Percentiles rank a stretch among this genome's conserved stretches.
phyloP scores from a whole-genome alignment of 495 filamentous ascomycete species.

The Ascodesmis nigricans region DNA sequence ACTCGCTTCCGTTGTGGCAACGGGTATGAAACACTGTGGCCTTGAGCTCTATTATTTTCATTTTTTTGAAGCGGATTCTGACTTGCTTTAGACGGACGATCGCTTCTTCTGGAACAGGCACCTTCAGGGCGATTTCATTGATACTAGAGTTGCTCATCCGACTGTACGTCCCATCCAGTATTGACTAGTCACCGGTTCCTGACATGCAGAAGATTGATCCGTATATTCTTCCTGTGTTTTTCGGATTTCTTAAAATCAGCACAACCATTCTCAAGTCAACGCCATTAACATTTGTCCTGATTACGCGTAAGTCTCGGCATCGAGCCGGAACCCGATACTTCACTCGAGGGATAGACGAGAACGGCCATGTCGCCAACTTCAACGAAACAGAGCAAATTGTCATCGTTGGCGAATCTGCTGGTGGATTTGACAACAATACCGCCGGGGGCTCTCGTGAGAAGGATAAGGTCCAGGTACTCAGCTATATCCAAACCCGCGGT shows the following conservation, averaged over 20 bases:
- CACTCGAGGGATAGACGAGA: constrained; percentile 74
- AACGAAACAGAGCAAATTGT: constrained; percentile 92
- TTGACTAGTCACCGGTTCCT: constrained; percentile 29
- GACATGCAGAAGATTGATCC: constrained; percentile 63
- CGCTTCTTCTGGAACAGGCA: constrained; percentile 98
- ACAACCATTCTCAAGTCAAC: constrained; percentile 61
- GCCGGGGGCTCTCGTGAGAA: constrained; percentile 5
- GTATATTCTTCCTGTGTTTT: constrained; percentile 86
- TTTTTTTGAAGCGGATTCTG: constrained; percentile 1
- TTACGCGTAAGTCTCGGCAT: constrained; percentile 67
- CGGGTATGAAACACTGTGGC: constrained; percentile 23
- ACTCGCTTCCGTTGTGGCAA: constrained; percentile 58
- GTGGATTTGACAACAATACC: constrained; percentile 30
- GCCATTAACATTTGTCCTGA: constrained; percentile 62
- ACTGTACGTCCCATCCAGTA: constrained; percentile 19
- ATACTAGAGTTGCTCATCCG: constrained; percentile 38
- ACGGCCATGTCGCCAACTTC: constrained; percentile 89
- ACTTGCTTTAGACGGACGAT: constrained; percentile 45
- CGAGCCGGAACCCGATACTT: constrained; percentile 84
- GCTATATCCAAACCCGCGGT: constrained; percentile 87
- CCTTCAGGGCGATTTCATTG: constrained; percentile 71
- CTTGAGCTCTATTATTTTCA: too few species aligned
- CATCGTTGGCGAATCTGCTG: constrained; percentile 56
- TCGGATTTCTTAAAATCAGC: constrained; percentile 74
- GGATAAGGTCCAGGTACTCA: constrained; percentile 47